Percentiles rank a stretch among this genome's conserved stretches.
Evolutionary conservation across 2,329 filamentous ascomycete species (phyloP).

Genomic region (Pyrenochaeta sp.): DNA sequence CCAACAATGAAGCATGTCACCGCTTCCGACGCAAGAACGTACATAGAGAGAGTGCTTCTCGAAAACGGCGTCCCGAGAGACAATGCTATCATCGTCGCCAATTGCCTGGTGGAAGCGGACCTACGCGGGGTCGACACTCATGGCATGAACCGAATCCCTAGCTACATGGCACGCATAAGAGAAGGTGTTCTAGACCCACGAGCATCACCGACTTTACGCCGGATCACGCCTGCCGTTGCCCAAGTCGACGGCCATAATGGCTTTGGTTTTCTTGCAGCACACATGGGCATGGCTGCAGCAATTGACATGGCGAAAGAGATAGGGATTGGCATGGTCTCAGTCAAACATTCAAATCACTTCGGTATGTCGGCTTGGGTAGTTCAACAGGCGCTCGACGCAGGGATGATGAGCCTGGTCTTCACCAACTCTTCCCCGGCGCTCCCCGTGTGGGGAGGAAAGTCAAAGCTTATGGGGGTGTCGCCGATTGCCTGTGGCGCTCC

Average conservation of each 20-base stretch:
- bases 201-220: constrained; percentile 65
- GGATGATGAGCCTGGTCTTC: constrained; percentile 69
- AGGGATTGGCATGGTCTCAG: constrained; percentile 78
- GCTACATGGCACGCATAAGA: constrained; percentile 77
- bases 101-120: constrained; percentile 76
- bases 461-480: constrained; percentile 75
- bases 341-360: constrained; percentile 83
- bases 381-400: constrained; percentile 76
- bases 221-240: constrained; percentile 75
- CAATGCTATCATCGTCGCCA: constrained; percentile 70
- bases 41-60: constrained; percentile 64
- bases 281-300: constrained; percentile 71
- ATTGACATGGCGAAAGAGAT: constrained; percentile 70
- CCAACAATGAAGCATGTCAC: constrained; percentile 29
- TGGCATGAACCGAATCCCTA: constrained; percentile 78
- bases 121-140: constrained; percentile 82
- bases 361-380: constrained; percentile 86
- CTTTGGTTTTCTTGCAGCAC: constrained; percentile 78
- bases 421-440: constrained; percentile 73
- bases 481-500: constrained; percentile 81
- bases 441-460: constrained; percentile 73
- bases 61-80: constrained; percentile 67
- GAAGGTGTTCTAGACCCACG: constrained; percentile 71
- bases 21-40: constrained; percentile 40
- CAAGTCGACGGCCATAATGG: constrained; percentile 74